Conservation (phyloP, 805 yeast genomes). For the Cyberlindnera sargentensis region DNA sequence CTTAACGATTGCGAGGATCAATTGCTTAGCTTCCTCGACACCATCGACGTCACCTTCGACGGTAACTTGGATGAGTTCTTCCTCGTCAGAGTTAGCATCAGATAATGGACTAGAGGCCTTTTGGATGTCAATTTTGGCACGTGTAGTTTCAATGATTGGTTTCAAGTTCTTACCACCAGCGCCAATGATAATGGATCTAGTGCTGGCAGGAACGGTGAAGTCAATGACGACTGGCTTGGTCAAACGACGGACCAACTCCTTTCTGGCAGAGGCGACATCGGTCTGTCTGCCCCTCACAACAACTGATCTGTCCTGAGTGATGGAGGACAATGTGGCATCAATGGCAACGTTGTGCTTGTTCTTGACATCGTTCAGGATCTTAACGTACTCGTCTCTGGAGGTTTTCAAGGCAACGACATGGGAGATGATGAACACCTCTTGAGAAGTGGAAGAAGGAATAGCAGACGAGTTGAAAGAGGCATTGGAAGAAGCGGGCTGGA, state of each 20-base stretch:
- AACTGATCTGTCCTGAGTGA: constrained; percentile 73
- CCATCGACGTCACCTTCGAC: constrained; percentile 85
- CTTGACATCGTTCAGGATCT: constrained; percentile 58
- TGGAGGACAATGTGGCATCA: constrained; percentile 76
- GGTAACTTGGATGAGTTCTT: constrained; percentile 51
- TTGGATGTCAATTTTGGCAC: constrained; percentile 66
- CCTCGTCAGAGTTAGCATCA: constrained; percentile 52
- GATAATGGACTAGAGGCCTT: constrained; percentile 34
- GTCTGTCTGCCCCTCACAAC: constrained; percentile 76
- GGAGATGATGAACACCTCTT: constrained; percentile 68
- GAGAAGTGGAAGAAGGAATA: constrained; percentile 20
- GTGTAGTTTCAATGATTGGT: constrained; percentile 65
- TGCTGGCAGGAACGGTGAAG: constrained; percentile 66
- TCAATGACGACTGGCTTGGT: constrained; percentile 62
- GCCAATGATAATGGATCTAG: constrained; percentile 79
- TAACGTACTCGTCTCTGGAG: constrained; percentile 58
- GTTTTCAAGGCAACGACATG: constrained; percentile 60
- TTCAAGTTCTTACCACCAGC: constrained; percentile 76
- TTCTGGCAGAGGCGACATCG: constrained; percentile 61
- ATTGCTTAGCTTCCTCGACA: constrained; percentile 61
- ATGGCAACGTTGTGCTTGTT: constrained; percentile 55
- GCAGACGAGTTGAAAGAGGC: constrained; percentile 25
- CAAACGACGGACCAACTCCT: constrained; percentile 67
- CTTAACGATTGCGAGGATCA: constrained; percentile 65
- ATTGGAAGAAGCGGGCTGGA: constrained; percentile 21